These are phyloP conservation scores for Yamadazyma nakazawae DNA, from an alignment of 805 yeast species.

Conservation along the genomic window DNA sequence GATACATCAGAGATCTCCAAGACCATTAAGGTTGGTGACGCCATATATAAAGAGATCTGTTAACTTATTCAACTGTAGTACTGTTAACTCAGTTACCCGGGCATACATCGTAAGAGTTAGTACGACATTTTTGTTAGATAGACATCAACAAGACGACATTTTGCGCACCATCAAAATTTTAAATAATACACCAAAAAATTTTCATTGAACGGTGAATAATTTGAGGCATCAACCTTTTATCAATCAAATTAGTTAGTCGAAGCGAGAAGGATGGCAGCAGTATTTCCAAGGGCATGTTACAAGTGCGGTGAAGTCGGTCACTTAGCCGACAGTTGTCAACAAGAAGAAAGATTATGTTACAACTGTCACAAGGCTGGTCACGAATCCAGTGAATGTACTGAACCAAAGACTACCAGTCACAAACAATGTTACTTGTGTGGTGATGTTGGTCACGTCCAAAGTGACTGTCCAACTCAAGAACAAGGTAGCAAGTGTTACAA, in stretches of 20 bases:
- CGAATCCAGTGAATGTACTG: constrained; percentile 83
- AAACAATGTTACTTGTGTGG: constrained; percentile 95
- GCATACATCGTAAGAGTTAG: too few relatives aligned
- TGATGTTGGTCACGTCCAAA: constrained; percentile 82
- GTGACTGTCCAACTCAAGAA: constrained; percentile 71
- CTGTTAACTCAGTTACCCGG: background rate
- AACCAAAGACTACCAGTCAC: constrained; percentile 78
- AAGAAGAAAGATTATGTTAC: constrained; percentile 84
- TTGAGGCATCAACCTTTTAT: background rate
- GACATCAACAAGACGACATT: background rate
- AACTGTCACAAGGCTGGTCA: constrained; percentile 90
- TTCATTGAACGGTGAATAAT: constrained; percentile 3
- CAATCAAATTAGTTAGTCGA: constrained; percentile 1
- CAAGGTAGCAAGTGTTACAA: constrained; percentile 73
- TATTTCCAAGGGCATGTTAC: constrained; percentile 75
- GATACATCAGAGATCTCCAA: constrained; percentile 58
- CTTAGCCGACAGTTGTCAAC: constrained; percentile 83
- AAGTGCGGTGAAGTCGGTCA: constrained; percentile 93
- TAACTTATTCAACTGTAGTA: background rate
- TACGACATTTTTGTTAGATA: constrained; percentile 1
- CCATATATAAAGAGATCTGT: constrained; percentile 45
- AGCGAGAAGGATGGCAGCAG: constrained; percentile 32
- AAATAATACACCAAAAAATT: constrained; percentile 8
- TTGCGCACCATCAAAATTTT: constrained; percentile 2
- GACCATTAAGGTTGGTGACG: constrained; percentile 63